These are phyloP conservation scores for Dujonia santamariae DNA, from an alignment of 1,139 yeast genomes.

Conservation along the genomic window DNA sequence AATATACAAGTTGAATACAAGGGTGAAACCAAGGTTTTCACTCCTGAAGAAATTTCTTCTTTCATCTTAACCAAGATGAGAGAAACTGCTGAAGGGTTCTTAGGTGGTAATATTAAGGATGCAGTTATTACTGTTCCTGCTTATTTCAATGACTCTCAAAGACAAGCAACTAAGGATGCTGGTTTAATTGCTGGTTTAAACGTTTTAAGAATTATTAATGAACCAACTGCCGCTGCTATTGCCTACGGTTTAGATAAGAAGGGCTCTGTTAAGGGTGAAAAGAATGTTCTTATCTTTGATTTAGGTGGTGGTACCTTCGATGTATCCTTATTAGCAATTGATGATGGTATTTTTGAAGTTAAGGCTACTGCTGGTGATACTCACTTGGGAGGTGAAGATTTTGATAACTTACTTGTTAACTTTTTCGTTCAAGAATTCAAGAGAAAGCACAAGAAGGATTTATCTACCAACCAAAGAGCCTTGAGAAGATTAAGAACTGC, in stretches of 20 bases:
- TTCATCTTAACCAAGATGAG: constrained; percentile 65
- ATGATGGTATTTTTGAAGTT: constrained; percentile 95
- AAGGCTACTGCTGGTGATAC: constrained; percentile 99
- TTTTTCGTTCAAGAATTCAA: constrained; percentile 36
- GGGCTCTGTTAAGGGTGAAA: constrained; percentile 25
- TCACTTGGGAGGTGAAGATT: constrained; percentile 92
- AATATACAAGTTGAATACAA: constrained; percentile 59
- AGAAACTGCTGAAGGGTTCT: constrained; percentile 62
- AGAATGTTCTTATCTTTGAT: constrained; percentile 76
- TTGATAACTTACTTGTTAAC: constrained; percentile 34
- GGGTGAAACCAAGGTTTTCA: constrained; percentile 61
- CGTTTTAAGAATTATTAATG: constrained; percentile 58
- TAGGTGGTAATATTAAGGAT: constrained; percentile 60
- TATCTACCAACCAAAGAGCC: constrained; percentile 36
- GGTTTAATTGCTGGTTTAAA: constrained; percentile 61
- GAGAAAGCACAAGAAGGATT: constrained; percentile 38
- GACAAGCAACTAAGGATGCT: constrained; percentile 64
- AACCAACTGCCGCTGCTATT: constrained; percentile 64
- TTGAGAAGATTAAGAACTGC: constrained; percentile 44
- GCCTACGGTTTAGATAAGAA: constrained; percentile 71
- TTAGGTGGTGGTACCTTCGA: constrained; percentile 99
- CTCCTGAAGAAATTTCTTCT: constrained; percentile 66
- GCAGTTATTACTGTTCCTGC: constrained; percentile 77
- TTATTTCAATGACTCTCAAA: constrained; percentile 59
- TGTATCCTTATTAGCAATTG: constrained; percentile 88